Base-by-base conservation (phyloP, 768 basidiomycete species). In the Calocera viscosa region DNA sequence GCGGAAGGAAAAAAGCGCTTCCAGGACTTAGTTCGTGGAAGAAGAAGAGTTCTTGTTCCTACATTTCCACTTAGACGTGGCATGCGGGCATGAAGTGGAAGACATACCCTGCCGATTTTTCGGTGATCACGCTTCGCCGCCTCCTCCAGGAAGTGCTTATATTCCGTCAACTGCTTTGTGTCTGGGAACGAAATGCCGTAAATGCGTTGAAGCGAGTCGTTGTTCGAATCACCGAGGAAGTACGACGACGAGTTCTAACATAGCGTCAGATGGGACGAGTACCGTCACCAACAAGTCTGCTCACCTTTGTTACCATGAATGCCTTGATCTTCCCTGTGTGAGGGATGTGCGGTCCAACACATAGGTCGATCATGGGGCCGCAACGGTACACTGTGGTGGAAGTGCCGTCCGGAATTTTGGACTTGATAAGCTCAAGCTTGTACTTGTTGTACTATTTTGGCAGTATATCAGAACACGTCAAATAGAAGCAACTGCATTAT, bases 171-270 rank as follows among this genome's bases (percentile, higher is more conserved):
- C 75, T 95, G 91, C 76, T 96, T 95, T 78, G 90, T 90, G 78
- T 98, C 96, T 0, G 96, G 96, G 85, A 98, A 99, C 0, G 94
- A 96, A 75, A 99, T 92, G 68, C 96, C 96, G 75, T 98, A 99
- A 70, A 99, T 85, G 38, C 96, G 89, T 74, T 98, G 96, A 33
- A 99, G 82, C 0, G 91, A 90, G 72, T 98, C 96, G 75, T 96
- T 96, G 72, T 83, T 88, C 28, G 88, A 79, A 73, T 97, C 93
- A 30, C 93, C 95, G 26, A 97, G 84, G 86, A 98, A 99, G 79
- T 97, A 99, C 7, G 93, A 97, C 0, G 96, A 90, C 22, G 96
- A 99, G 78, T 90, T 97, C 91, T 94, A 67, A 2, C 14, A 12
- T 14, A 35, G 39, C 19, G 10, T 33, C 12, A 19, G 35, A 49